Evolutionary conservation across 169 alveolate species (phyloP), one percentile per base, ranked within the genome.

Genomic region (Neospora caninum): DNA sequence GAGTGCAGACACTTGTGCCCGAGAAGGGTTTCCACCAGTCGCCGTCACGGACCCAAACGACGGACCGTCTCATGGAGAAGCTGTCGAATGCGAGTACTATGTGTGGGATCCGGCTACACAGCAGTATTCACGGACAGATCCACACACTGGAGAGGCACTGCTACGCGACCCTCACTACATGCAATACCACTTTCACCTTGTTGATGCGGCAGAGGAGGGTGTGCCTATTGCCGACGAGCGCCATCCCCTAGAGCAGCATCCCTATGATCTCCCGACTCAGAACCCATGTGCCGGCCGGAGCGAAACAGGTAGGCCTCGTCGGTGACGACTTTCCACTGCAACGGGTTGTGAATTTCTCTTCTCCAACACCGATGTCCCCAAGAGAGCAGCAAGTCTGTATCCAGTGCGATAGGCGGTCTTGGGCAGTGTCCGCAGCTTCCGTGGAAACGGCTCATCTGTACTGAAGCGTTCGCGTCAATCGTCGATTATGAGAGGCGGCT

Each of bases 41-140:
- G 58, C 78, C 78, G 4, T 13, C 20, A 64, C 9, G 34, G 78
- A 64, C 78, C 34, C 7, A 64, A 20, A 64, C 78, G 29, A 25
- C 10, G 34, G 31, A 20, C 13, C 78, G 7, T 9, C 78, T 31
- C 91, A 29, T 45, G 34, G 53, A 20, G 92, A 58, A 38, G 49
- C 92, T 53, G 92, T 83, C 27, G 95, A 86, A 38, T 87, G 83
- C 41, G 95, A 87, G 49, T 86, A 86, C 45, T 93, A 87, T 41
- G 95, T 87, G 49, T 87, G 95, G 95, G 92, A 92, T 34, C 42
- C 95, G 38, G 92, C 38, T 41, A 69, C 88, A 0, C 95, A 92
- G 82, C 91, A 92, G 39, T 92, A 92, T 86, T 41, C 54, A 31
- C 92, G 67, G 34, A 92, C 95, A 22, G 95, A 92, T 80, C 39